phyloP scores from a whole-genome alignment of 805 yeast genomes.

The Candida glaebosa region DNA sequence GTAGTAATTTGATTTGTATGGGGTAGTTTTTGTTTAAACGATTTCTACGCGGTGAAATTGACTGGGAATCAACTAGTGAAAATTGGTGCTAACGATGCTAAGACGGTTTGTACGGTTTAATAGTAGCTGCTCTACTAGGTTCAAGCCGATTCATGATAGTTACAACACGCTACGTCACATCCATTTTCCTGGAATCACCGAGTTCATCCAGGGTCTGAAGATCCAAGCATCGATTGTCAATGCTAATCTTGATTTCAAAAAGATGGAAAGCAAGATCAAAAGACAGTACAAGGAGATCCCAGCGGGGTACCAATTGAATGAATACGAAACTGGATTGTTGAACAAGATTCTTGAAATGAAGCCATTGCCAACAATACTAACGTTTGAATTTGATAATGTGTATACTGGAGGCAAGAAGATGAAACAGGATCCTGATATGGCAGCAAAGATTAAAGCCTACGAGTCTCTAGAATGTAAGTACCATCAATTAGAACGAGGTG shows the following conservation, averaged over 20 bases:
- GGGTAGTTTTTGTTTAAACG: not conserved
- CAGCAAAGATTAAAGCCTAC: slow-evolving; percentile 22
- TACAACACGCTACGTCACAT: slow-evolving; percentile 36
- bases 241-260: slow-evolving; percentile 56
- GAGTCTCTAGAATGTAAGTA: slow-evolving; percentile 50
- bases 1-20: not conserved
- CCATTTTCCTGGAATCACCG: slow-evolving; percentile 40
- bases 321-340: slow-evolving; percentile 45
- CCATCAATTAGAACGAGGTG: slow-evolving; percentile 86
- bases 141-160: slow-evolving; percentile 29
- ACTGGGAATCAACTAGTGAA: too few relatives aligned
- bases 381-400: slow-evolving; percentile 82
- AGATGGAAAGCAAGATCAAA: slow-evolving; percentile 46
- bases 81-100: not conserved
- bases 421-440: slow-evolving; percentile 43
- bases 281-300: slow-evolving; percentile 36
- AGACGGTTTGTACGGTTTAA: slow-evolving; percentile 9
- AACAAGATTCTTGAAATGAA: slow-evolving; percentile 36
- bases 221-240: slow-evolving; percentile 56
- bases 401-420: slow-evolving; percentile 92
- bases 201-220: slow-evolving; percentile 44
- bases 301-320: slow-evolving; percentile 34
- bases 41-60: not conserved
- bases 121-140: slow-evolving; percentile 20
- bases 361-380: slow-evolving; percentile 66